Evolutionary conservation across 2,329 filamentous ascomycete genomes (phyloP).

Genomic region (Beauveria bassiana): DNA sequence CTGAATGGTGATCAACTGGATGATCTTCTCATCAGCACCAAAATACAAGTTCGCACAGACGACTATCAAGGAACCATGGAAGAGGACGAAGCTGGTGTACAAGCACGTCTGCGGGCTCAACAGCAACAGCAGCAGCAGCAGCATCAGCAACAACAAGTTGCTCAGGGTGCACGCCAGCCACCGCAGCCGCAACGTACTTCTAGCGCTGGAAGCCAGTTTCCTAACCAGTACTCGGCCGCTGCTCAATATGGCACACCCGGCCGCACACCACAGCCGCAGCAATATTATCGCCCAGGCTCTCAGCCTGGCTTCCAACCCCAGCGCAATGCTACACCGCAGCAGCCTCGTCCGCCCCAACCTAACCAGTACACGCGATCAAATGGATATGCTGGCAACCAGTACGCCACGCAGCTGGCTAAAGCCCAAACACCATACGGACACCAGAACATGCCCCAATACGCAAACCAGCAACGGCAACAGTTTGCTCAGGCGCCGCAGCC

Average conservation of each 20-base stretch:
- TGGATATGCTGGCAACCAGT: conserved; percentile 35
- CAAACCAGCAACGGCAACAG: conserved; percentile 38
- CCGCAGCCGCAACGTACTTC: conserved; percentile 31
- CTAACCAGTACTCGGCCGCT: conserved; percentile 34
- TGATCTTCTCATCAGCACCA: conserved; percentile 73
- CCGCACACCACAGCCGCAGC: conserved; percentile 38
- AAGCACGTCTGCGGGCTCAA: conserved; percentile 39
- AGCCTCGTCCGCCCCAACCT: conserved; percentile 32
- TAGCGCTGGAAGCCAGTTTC: conserved; percentile 33
- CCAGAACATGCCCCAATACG: conserved; percentile 40
- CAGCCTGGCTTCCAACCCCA: conserved; percentile 23
- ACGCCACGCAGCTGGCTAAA: conserved; percentile 44
- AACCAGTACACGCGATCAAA: conserved; percentile 44
- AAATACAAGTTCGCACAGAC: conserved; percentile 63
- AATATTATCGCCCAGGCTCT: conserved; percentile 21
- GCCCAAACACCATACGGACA: conserved; percentile 45
- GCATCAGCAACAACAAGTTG: conserved; percentile 23
- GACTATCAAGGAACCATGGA: conserved; percentile 76
- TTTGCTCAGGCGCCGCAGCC: conserved; percentile 30
- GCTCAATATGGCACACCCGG: conserved; percentile 40
- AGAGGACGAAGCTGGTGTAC: conserved; percentile 62
- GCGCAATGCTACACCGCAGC: conserved; percentile 24
- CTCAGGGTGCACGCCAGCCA: conserved; percentile 24
- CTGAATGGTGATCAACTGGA: conserved; percentile 80
- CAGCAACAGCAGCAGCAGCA: conserved; percentile 20